phyloP scores from a whole-genome alignment of 2,329 filamentous ascomycete genomes.

The Orbilia ellipsospora region DNA sequence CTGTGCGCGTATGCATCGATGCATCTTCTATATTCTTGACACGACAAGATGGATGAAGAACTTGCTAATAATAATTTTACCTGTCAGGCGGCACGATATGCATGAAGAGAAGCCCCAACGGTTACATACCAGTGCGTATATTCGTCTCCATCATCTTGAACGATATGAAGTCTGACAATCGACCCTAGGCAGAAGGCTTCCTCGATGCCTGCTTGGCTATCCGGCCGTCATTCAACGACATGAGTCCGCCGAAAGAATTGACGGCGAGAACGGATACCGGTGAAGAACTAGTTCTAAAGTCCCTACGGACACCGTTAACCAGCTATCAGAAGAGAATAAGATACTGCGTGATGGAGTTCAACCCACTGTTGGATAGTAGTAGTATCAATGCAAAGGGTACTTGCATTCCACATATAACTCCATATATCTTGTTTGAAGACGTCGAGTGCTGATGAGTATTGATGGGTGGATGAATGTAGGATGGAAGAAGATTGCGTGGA shows the following conservation, averaged over 20 bases:
- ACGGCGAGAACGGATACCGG: conserved; percentile 68
- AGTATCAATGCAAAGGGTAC: conserved; percentile 88
- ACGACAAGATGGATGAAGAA: neutral
- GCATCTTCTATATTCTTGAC: neutral
- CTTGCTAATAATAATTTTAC: neutral
- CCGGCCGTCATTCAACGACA: conserved; percentile 86
- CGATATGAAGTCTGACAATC: neutral
- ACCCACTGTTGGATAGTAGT: conserved; percentile 85
- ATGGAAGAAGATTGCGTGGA: conserved; percentile 84
- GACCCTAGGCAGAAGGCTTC: conserved; percentile 70
- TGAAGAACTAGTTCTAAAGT: conserved; percentile 63
- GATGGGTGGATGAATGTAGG: conserved; percentile 63
- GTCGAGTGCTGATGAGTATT: neutral
- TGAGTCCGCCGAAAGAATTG: conserved; percentile 69
- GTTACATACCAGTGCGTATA: conserved; percentile 77
- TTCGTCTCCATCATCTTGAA: conserved; percentile 1
- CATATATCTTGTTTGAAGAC: neutral
- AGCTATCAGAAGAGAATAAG: conserved; percentile 80
- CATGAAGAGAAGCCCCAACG: conserved; percentile 84
- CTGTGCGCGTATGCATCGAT: neutral
- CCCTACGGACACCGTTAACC: conserved; percentile 58
- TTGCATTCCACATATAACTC: conserved; percentile 60
- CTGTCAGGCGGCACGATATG: conserved; percentile 78
- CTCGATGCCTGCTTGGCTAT: conserved; percentile 83
- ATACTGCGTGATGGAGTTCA: conserved; percentile 86